Conservation (phyloP, 257 asterid species). For the Voacanga thouarsii region DNA sequence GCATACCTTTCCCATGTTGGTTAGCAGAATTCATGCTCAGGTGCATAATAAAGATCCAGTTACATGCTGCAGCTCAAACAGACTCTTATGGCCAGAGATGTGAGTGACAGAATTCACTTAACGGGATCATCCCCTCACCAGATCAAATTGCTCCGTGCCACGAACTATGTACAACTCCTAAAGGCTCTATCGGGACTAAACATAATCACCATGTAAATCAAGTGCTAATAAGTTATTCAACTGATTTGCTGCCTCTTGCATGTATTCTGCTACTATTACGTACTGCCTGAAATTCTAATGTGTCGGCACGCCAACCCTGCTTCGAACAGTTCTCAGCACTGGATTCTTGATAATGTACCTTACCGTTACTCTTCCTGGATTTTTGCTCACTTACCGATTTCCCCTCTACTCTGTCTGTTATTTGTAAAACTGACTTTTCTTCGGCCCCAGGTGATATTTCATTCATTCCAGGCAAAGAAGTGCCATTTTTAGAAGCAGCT, state of each 20-base stretch:
- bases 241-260: slow-evolving; percentile 25
- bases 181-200: background rate
- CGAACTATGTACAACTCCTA: background rate
- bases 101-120: too few relatives aligned
- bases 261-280: slow-evolving; percentile 35
- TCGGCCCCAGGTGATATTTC: slow-evolving; percentile 37
- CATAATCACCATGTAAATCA: background rate
- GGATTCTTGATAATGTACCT: slow-evolving; percentile 23
- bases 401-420: slow-evolving; percentile 9
- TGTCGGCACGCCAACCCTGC: slow-evolving; percentile 21
- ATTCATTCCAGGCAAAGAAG: slow-evolving; percentile 16
- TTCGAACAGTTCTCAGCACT: slow-evolving; percentile 5
- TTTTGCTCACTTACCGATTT: slow-evolving; percentile 15
- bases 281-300: slow-evolving; percentile 20
- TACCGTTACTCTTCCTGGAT: slow-evolving; percentile 27
- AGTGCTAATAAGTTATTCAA: background rate
- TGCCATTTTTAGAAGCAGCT: slow-evolving; percentile 7
- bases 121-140: too few relatives aligned
- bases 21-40: background rate
- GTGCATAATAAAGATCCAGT: background rate
- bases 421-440: slow-evolving; percentile 16
- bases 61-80: background rate
- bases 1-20: too few relatives aligned
- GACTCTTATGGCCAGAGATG: background rate
- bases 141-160: background rate